Conservation (phyloP, 495 filamentous ascomycete genomes). For the Choiromyces venosus region DNA sequence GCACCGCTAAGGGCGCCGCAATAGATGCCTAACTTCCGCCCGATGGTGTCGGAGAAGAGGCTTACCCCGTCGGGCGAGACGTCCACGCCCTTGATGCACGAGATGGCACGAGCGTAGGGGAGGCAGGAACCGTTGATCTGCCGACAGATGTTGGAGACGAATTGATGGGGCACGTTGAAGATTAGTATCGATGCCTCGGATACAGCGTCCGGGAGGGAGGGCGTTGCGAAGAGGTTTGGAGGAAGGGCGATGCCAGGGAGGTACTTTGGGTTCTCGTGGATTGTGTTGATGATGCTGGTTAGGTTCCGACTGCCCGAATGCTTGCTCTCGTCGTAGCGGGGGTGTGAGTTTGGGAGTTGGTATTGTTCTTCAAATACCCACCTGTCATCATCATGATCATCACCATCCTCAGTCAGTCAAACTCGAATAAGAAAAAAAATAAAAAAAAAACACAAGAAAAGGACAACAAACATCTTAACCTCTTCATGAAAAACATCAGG, state of each 20-base stretch:
- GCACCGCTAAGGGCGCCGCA: constrained; percentile 93
- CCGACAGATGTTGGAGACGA: constrained; percentile 80
- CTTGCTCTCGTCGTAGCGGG: constrained; percentile 47
- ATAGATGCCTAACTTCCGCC: constrained; percentile 84
- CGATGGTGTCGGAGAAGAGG: constrained; percentile 93
- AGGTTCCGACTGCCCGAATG: constrained; percentile 69
- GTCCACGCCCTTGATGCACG: constrained; percentile 96
- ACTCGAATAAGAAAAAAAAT: not conserved
- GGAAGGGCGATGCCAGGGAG: constrained; percentile 81
- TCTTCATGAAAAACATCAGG: constrained; percentile 74
- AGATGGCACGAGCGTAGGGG: constrained; percentile 87
- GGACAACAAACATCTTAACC: constrained; percentile 87
- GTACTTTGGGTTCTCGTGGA: constrained; percentile 98
- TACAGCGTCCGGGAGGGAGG: constrained; percentile 75
- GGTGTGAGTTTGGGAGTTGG: constrained; percentile 38
- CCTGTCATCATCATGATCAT: constrained; percentile 22
- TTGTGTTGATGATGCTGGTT: constrained; percentile 79
- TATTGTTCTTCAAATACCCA: constrained; percentile 46
- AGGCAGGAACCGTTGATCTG: constrained; percentile 81
- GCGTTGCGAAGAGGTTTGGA: constrained; percentile 79
- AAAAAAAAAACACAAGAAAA: not conserved
- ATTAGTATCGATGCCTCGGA: constrained; percentile 78
- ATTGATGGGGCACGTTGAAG: constrained; percentile 98
- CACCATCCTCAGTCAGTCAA: constrained; percentile 38
- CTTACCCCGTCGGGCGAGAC: constrained; percentile 74